Conservation (phyloP, 1,284 basidiomycete species). For the Tilletia indica region DNA sequence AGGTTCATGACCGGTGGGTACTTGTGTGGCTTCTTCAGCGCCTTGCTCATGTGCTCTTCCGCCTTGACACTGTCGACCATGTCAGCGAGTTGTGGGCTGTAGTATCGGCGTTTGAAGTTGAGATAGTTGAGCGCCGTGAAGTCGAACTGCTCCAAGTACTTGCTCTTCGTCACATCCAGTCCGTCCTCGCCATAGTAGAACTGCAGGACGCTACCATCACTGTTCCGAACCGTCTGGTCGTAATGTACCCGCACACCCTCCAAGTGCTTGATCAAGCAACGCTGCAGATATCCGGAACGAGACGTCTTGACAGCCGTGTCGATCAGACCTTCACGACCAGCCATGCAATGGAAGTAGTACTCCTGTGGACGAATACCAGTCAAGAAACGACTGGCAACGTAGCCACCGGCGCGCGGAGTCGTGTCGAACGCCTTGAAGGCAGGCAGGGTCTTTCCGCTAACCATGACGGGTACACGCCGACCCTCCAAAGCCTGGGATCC, state of each 20-base stretch:
- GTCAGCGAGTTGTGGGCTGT: conserved; percentile 63
- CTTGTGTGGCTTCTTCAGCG: conserved; percentile 79
- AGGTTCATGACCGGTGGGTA: conserved; percentile 72
- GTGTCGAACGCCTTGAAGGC: conserved; percentile 98
- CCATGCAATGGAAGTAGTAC: conserved; percentile 99
- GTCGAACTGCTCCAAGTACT: conserved; percentile 73
- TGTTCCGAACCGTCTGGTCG: conserved; percentile 95
- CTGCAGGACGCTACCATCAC: conserved; percentile 88
- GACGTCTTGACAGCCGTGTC: conserved; percentile 99
- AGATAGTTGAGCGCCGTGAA: conserved; percentile 86
- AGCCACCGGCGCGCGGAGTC: conserved; percentile 94
- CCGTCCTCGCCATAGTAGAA: conserved; percentile 97
- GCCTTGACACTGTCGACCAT: conserved; percentile 72
- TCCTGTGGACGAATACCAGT: conserved; percentile 98
- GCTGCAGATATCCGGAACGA: conserved; percentile 95
- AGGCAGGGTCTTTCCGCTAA: conserved; percentile 95
- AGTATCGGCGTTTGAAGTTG: conserved; percentile 73
- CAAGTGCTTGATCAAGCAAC: conserved; percentile 97
- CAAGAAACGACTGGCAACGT: conserved; percentile 98
- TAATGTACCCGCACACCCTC: conserved; percentile 96
- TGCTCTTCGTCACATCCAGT: conserved; percentile 83
- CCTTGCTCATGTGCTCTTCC: conserved; percentile 77
- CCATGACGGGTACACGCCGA: conserved; percentile 97
- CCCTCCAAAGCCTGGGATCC: conserved; percentile 98
- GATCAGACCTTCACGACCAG: conserved; percentile 95